Evolutionary conservation across 2,329 filamentous ascomycete genomes (phyloP).

Genomic region (Hypoxylon sp.): DNA sequence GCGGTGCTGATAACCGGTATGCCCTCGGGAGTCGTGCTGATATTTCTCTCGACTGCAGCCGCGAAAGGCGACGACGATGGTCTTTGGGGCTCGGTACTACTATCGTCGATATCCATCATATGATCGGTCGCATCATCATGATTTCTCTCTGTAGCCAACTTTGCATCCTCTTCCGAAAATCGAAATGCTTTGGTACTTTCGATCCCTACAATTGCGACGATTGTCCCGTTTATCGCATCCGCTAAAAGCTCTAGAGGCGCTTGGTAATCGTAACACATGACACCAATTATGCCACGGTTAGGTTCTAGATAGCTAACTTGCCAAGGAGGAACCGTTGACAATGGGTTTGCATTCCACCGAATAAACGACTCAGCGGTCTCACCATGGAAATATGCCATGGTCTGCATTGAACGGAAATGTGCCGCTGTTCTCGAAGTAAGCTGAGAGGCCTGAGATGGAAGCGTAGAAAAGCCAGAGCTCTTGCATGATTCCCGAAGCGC

Average conservation of each 20-base stretch:
- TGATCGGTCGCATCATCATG: slow-evolving; percentile 14
- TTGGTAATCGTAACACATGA: slow-evolving; percentile 76
- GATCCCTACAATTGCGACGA: slow-evolving; percentile 74
- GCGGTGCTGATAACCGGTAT: slow-evolving; percentile 73
- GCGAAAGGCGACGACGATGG: slow-evolving; percentile 22
- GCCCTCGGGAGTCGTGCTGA: slow-evolving; percentile 60
- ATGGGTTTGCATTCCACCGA: slow-evolving; percentile 65
- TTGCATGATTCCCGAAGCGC: slow-evolving; percentile 60
- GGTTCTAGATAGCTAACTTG: slow-evolving; percentile 68
- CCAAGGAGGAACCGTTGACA: slow-evolving; percentile 70
- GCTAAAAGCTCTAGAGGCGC: slow-evolving; percentile 68
- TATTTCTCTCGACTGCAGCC: slow-evolving; percentile 44
- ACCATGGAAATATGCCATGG: slow-evolving; percentile 82
- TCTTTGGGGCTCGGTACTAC: slow-evolving; percentile 29
- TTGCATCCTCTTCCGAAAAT: slow-evolving; percentile 3
- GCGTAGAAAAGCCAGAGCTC: slow-evolving; percentile 57
- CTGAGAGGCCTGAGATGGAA: slow-evolving; percentile 71
- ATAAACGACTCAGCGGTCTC: slow-evolving; percentile 33
- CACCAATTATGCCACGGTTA: slow-evolving; percentile 67
- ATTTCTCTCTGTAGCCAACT: slow-evolving; percentile 38
- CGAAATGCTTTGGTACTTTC: slow-evolving; percentile 65
- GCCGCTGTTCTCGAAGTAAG: slow-evolving; percentile 69
- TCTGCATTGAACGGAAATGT: slow-evolving; percentile 78
- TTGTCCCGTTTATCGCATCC: slow-evolving; percentile 76
- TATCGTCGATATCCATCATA: slow-evolving; percentile 44